Evolutionary conservation across 2,329 filamentous ascomycete genomes (phyloP), one percentile per base, ranked within the genome.

Genomic region (Aspergillus arachidicola): DNA sequence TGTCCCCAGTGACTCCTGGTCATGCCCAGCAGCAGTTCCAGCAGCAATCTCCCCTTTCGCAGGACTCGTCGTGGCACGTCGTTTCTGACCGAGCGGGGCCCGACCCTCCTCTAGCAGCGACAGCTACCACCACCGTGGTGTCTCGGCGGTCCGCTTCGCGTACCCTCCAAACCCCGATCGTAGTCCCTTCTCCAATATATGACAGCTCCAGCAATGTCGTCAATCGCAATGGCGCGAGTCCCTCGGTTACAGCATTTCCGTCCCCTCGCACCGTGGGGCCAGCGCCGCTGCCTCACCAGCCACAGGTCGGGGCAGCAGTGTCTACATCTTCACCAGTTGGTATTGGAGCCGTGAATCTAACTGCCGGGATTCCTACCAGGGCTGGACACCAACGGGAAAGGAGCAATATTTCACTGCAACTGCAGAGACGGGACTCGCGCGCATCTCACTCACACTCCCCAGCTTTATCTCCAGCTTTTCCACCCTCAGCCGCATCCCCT

Each of bases 241-340:
- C 26, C 16, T 51, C 28, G 16, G 48, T 32, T 32, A 10, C 59
- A 26, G 54, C 61, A n/a, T 60, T 66, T 86, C 87, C 7, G 89
- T 89, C 16, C 87, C 89, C 36, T 32, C 48, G 28, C 46, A 30
- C 26, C 46, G 26, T n/a, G 23, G 26, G 26, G n/a, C 48, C 28
- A 32, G 21, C 28, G 16, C 48, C 28, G 19, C 19, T n/a, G 4
- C n/a, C 28, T 19, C 28, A 51, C 11, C 28, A 30, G 28, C 4
- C 48, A n/a, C 48, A 23, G 28, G 9, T n/a, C 10, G 16, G 19
- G 48, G n/a, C 16, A 34, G 28, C 48, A 19, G 28, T 12, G 14
- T n/a, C 48, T 12, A 23, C 10, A 34, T 51, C 28, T 32, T 51
- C 48, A 12, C 48, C 48, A 32, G 28, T 11, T 10, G 48, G 28